Conservation (phyloP, 768 basidiomycete species). For the Trametes sanguinea region DNA sequence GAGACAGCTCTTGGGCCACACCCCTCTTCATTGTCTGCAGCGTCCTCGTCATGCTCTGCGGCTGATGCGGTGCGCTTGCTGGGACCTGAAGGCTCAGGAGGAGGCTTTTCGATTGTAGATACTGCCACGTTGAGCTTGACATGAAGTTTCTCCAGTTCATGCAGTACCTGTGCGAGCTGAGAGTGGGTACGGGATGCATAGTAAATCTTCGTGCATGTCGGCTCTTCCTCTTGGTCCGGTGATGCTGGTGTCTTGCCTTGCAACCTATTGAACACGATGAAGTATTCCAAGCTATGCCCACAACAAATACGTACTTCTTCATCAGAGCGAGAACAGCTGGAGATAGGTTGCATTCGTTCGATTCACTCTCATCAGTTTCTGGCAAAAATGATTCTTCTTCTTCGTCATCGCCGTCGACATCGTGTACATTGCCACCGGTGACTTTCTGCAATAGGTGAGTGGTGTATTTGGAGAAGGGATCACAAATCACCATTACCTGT, state of each 20-base stretch:
- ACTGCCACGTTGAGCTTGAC: slow-evolving; percentile 52
- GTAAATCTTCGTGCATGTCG: slow-evolving; percentile 79
- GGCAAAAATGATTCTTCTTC: slow-evolving; percentile 79
- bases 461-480: neutral
- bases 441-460: slow-evolving; percentile 20
- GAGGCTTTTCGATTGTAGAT: slow-evolving; percentile 15
- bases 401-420: slow-evolving; percentile 33
- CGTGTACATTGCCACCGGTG: slow-evolving; percentile 17
- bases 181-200: slow-evolving; percentile 97
- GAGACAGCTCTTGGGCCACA: slow-evolving; percentile 65
- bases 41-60: neutral
- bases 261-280: slow-evolving; percentile 1
- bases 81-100: neutral
- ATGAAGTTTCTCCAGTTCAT: slow-evolving; percentile 62
- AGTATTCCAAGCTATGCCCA: neutral
- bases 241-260: slow-evolving; percentile 1
- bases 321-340: slow-evolving; percentile 79
- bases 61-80: slow-evolving; percentile 7
- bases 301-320: slow-evolving; percentile 56
- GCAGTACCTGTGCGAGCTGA: slow-evolving; percentile 87
- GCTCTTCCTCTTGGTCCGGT: slow-evolving; percentile 47
- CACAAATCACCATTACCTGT: slow-evolving; percentile 46
- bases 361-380: slow-evolving; percentile 44
- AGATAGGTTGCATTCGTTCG: slow-evolving; percentile 59
- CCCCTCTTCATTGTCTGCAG: slow-evolving; percentile 1